Evolutionary conservation across 2,329 filamentous ascomycete species (phyloP), one percentile per base, ranked within the genome.

Genomic region (Calonectria pteridis): DNA sequence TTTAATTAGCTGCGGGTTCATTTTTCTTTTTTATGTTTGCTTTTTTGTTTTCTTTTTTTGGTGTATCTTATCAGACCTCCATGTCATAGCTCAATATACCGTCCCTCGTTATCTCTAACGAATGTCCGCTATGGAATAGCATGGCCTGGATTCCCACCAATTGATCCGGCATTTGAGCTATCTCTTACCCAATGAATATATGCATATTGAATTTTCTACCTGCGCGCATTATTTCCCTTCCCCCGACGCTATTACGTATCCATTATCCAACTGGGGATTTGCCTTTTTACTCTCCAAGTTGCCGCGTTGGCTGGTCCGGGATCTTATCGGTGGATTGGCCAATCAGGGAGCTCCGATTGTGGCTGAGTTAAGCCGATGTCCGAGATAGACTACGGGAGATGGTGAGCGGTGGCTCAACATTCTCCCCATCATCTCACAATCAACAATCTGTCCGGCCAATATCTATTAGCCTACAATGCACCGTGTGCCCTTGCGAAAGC

Each of bases 351-450:
- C 20, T 1, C 37, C 53, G 53, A 69, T 69, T 69, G 28, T n/a
- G 43, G 67, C 67, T 69, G 67, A 62, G 67, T 68, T 51, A 68
- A 46, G 51, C 66, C 18, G 28, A 13, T 35, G 31, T 23, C 35
- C 28, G n/a, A 62, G 53, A 59, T 68, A 53, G 40, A 43, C 58
- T 49, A 62, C 58, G 14, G 53, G 6, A 10, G 23, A 59, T 28
- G 31, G 37, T 10, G 53, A 35, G 18, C 29, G 37, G 49, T 46
- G 28, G 58, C 43, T 58, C 58, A 62, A 50, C 67, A 69, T 59
- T 50, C 55, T 51, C 62, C 29, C 50, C 33, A 37, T 43, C 53
- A 66, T 71, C 69, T 71, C 37, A 59, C 69, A 37, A 40, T 62
- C 37, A 28, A 58, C 50, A 14, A 37, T 40, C 26, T 49, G 16